Conservation (phyloP, 179 eudicot species). For the Silene vulgaris region DNA sequence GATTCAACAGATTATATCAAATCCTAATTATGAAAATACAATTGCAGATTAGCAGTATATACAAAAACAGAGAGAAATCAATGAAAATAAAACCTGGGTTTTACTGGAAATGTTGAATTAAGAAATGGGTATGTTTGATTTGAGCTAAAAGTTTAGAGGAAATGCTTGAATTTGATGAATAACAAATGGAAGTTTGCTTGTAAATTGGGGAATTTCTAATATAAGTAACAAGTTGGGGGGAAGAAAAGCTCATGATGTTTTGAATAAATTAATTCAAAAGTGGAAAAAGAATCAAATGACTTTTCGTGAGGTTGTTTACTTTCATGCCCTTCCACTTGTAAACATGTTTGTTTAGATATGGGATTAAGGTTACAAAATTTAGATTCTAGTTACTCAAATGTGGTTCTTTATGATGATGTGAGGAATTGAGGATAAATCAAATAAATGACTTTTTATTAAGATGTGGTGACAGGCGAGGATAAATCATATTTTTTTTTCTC, state of each 20-base stretch:
- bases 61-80: neutral
- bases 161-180: slow-evolving; percentile 9
- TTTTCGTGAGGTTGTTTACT: neutral
- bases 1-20: slow-evolving; percentile 25
- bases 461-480: no score
- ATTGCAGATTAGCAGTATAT: neutral
- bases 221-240: slow-evolving; percentile 5
- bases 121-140: neutral
- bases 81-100: slow-evolving; percentile 14
- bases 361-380: neutral
- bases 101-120: neutral
- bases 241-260: neutral
- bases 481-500: no score
- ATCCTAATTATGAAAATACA: neutral
- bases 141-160: slow-evolving; percentile 7
- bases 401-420: neutral
- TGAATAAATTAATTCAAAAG: slow-evolving; percentile 12
- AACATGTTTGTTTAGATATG: slow-evolving; percentile 5
- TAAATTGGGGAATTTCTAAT: neutral
- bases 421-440: no score
- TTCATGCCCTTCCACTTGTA: slow-evolving; percentile 6
- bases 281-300: neutral
- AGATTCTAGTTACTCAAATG: neutral
- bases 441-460: no score
- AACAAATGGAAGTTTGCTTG: slow-evolving; percentile 3